These are phyloP conservation scores for Zygosaccharomyces siamensis DNA, from an alignment of 805 yeast species.

Conservation along the genomic window DNA sequence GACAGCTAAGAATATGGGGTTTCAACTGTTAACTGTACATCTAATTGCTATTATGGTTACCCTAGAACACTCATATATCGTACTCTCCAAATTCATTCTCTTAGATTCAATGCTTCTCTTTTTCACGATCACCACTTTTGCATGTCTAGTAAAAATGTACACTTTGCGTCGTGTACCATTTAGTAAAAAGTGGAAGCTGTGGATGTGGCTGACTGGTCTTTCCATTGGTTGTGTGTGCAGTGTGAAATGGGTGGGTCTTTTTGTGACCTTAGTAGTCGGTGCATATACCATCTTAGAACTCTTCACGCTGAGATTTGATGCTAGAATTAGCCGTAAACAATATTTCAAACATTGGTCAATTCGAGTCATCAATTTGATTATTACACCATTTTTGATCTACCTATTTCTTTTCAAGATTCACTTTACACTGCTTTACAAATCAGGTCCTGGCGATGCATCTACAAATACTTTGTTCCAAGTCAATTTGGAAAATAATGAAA, in stretches of 20 bases:
- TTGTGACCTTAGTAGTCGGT: constrained; percentile 58
- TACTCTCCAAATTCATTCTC: constrained; percentile 82
- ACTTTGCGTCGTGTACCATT: constrained; percentile 51
- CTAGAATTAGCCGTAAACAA: constrained; percentile 24
- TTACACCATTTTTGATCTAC: constrained; percentile 68
- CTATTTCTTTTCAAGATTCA: constrained; percentile 74
- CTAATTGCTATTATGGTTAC: constrained; percentile 74
- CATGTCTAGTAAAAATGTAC: constrained; percentile 67
- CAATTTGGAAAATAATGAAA: constrained; percentile 62
- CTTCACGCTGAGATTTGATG: constrained; percentile 39
- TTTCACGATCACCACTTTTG: constrained; percentile 81
- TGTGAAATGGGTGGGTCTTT: constrained; percentile 82
- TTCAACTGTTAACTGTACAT: constrained; percentile 68
- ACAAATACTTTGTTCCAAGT: constrained; percentile 89
- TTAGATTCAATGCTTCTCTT: constrained; percentile 88
- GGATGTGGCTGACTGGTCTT: constrained; percentile 60
- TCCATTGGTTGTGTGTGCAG: constrained; percentile 80
- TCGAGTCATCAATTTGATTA: constrained; percentile 59
- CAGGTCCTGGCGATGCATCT: constrained; percentile 92
- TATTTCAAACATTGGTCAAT: constrained; percentile 66
- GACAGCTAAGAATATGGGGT: constrained; percentile 73
- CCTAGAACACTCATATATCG: constrained; percentile 76
- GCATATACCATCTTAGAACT: constrained; percentile 53
- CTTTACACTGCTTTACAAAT: constrained; percentile 63
- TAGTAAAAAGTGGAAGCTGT: constrained; percentile 63